A percentile compares a stretch with the other conserved stretches of the same genome.
Conservation (phyloP, 2,329 filamentous ascomycete species). For the Alternaria gansuensis region DNA sequence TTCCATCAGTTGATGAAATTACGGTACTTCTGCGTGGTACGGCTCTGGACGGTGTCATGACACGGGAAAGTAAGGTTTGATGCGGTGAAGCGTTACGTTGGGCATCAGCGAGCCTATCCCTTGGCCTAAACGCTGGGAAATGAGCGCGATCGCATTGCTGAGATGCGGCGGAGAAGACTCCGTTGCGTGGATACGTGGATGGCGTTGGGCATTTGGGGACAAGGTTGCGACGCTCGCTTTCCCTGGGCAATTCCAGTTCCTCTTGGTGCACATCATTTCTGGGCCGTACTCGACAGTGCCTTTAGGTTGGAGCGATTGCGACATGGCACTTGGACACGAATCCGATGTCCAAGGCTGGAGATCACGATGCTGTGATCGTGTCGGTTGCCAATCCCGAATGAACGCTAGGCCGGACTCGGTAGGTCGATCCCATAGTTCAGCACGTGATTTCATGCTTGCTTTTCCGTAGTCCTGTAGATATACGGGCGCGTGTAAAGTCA, state of each 20-base stretch:
- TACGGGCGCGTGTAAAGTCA: neutral
- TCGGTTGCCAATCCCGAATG: neutral
- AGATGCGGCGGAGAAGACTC: slow-evolving; percentile 9
- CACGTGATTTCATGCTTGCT: slow-evolving; percentile 1
- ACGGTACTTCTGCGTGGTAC: neutral
- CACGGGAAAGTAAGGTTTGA: slow-evolving; percentile 8
- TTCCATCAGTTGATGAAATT: slow-evolving; percentile 4
- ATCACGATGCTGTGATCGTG: neutral
- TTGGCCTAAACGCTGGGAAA: neutral
- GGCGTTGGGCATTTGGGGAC: neutral
- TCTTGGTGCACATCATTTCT: neutral
- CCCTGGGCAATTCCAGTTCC: slow-evolving; percentile 8
- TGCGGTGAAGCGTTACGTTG: slow-evolving; percentile 12
- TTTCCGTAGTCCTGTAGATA: neutral
- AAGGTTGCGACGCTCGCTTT: slow-evolving; percentile 14
- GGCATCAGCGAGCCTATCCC: slow-evolving; percentile 3
- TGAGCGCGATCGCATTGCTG: neutral
- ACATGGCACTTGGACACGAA: slow-evolving; percentile 1
- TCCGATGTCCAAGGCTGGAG: neutral
- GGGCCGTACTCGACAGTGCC: neutral
- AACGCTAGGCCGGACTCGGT: neutral
- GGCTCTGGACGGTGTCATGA: neutral
- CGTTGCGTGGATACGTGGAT: slow-evolving; percentile 4
- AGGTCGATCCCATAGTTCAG: neutral
- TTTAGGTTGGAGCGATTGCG: neutral